A percentile compares a stretch with the other conserved stretches of the same genome.
Evolutionary conservation across 2,329 filamentous ascomycete genomes (phyloP).

Genomic region (Calonectria naviculata): DNA sequence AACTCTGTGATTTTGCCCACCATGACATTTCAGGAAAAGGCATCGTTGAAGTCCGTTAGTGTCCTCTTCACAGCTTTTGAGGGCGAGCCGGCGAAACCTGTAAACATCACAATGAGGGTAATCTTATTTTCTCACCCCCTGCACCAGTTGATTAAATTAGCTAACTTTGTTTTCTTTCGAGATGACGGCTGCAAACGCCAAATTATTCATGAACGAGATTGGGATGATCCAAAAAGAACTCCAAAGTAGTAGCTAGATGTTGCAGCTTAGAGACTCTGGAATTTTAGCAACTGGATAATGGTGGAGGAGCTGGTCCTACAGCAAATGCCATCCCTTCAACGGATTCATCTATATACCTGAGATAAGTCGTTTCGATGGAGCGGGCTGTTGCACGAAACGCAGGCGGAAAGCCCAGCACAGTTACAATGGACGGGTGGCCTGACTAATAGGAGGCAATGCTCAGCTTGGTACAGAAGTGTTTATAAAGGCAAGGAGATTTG

Average conservation of each 20-base stretch:
- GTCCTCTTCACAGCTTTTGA: constrained; percentile 76
- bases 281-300: constrained; percentile 22
- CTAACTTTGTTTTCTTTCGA: constrained; percentile 44
- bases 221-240: constrained; percentile 63
- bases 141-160: neutral
- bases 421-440: constrained; percentile 16
- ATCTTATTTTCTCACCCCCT: constrained; percentile 31
- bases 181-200: constrained; percentile 66
- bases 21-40: constrained; percentile 83
- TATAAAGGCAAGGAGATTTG: constrained; percentile 21
- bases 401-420: constrained; percentile 19
- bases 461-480: constrained; percentile 33
- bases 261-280: constrained; percentile 15
- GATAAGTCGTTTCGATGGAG: constrained; percentile 23
- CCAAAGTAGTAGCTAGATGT: constrained; percentile 48
- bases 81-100: constrained; percentile 63
- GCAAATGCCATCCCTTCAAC: constrained; percentile 9
- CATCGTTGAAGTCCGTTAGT: constrained; percentile 76
- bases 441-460: constrained; percentile 31
- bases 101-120: constrained; percentile 72
- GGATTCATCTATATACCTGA: constrained; percentile 14
- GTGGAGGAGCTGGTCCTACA: constrained; percentile 14
- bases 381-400: constrained; percentile 14
- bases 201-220: constrained; percentile 62
- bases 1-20: constrained; percentile 85